Percentiles rank a stretch among this genome's conserved stretches.
These are phyloP conservation scores for Cercospora beticola DNA, from an alignment of 2,329 filamentous ascomycete genomes.

Conservation along the genomic window DNA sequence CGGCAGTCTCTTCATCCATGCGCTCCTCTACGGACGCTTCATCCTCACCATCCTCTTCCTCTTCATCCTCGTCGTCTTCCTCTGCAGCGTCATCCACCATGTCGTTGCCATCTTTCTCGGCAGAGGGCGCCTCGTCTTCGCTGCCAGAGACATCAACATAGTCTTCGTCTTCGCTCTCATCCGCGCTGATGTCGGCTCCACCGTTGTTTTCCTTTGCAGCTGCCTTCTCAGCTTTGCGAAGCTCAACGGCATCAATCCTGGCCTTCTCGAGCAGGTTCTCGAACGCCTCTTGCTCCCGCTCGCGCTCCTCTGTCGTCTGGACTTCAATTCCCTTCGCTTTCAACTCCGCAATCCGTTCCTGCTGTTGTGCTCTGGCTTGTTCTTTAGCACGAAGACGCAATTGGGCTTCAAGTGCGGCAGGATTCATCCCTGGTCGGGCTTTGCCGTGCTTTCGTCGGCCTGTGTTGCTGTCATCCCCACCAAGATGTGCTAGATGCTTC, in stretches of 20 bases:
- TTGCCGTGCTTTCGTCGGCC: slow-evolving; percentile 57
- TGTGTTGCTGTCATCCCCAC: slow-evolving; percentile 50
- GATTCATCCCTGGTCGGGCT: slow-evolving; percentile 61
- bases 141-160: slow-evolving; percentile 31
- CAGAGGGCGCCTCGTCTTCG: slow-evolving; percentile 19
- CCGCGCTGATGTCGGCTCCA: slow-evolving; percentile 50
- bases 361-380: slow-evolving; percentile 75
- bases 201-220: slow-evolving; percentile 65
- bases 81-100: slow-evolving; percentile 23
- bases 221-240: slow-evolving; percentile 74
- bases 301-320: slow-evolving; percentile 82
- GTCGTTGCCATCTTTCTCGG: slow-evolving; percentile 13
- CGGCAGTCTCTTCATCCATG: slow-evolving; percentile 17
- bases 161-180: slow-evolving; percentile 57
- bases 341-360: slow-evolving; percentile 73
- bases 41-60: slow-evolving; percentile 28
- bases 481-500: slow-evolving; percentile 38
- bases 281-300: slow-evolving; percentile 75
- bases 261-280: slow-evolving; percentile 88
- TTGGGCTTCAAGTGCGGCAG: slow-evolving; percentile 65
- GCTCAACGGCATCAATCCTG: slow-evolving; percentile 72
- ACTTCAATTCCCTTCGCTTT: slow-evolving; percentile 76
- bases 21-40: slow-evolving; percentile 24
- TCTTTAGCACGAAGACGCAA: slow-evolving; percentile 71
- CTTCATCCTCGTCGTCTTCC: slow-evolving; percentile 35